Evolutionary conservation across 2,329 filamentous ascomycete species (phyloP).

Genomic region (Fusarium sp.): DNA sequence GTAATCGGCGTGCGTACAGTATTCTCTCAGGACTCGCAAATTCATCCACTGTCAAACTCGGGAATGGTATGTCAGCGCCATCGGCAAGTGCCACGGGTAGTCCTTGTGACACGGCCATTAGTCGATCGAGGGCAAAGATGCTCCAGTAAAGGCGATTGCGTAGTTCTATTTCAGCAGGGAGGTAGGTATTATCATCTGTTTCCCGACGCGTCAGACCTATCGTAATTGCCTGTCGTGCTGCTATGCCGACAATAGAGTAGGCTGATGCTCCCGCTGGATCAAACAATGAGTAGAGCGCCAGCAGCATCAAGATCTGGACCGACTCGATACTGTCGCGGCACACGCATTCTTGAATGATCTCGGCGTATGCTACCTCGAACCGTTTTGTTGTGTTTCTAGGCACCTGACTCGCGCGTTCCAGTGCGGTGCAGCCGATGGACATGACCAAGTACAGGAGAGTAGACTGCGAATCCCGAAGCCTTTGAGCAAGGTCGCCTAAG

Average conservation of each 20-base stretch:
- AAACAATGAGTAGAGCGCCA: constrained; percentile 59
- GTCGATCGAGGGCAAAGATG: constrained; percentile 59
- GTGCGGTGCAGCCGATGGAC: constrained; percentile 59
- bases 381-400: constrained; percentile 45
- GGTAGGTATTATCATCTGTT: constrained; percentile 42
- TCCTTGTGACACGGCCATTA: constrained; percentile 58
- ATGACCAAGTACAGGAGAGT: constrained; percentile 58
- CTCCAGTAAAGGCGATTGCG: constrained; percentile 60
- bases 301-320: constrained; percentile 56
- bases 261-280: constrained; percentile 55
- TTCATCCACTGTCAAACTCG: constrained; percentile 59
- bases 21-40: constrained; percentile 55
- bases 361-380: constrained; percentile 54
- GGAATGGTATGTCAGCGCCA: constrained; percentile 57
- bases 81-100: constrained; percentile 55
- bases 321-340: constrained; percentile 51
- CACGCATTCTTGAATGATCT: constrained; percentile 57
- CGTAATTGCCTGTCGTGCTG: constrained; percentile 53
- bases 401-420: constrained; percentile 57
- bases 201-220: constrained; percentile 52
- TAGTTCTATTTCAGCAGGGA: constrained; percentile 45
- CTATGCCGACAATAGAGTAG: constrained; percentile 56
- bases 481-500: constrained; percentile 31
- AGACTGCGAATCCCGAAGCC: constrained; percentile 4
- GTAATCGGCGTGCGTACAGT: constrained; percentile 55